phyloP scores from a whole-genome alignment of 805 yeast species.

The Citeromyces nyonsensis region DNA sequence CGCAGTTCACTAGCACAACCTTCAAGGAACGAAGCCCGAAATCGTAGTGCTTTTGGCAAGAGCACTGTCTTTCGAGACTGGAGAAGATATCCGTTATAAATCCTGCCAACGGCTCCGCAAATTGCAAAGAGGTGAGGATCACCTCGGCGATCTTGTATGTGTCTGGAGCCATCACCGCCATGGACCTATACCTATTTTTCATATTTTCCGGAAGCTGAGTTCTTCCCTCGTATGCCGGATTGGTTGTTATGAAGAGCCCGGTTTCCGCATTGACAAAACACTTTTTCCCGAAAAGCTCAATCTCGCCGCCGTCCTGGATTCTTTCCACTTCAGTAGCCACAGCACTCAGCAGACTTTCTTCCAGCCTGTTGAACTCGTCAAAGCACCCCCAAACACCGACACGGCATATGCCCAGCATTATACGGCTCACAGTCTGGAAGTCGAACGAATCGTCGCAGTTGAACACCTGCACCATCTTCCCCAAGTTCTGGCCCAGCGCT shows the following conservation, averaged over 20 bases:
- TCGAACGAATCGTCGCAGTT: conserved; percentile 88
- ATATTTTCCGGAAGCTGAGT: conserved; percentile 74
- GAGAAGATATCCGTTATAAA: conserved; percentile 39
- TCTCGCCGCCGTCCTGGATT: conserved; percentile 32
- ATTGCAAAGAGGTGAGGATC: conserved; percentile 61
- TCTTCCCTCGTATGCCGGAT: conserved; percentile 81
- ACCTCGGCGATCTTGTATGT: conserved; percentile 52
- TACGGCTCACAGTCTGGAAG: conserved; percentile 60
- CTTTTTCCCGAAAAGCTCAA: conserved; percentile 26
- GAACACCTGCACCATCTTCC: conserved; percentile 72
- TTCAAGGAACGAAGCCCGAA: conserved; percentile 82
- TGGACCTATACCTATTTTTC: conserved; percentile 61
- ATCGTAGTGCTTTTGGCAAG: conserved; percentile 66
- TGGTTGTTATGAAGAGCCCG: conserved; percentile 82
- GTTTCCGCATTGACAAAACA: conserved; percentile 27
- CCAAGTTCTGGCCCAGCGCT: conserved; percentile 66
- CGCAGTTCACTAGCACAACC: conserved; percentile 44
- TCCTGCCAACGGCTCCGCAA: conserved; percentile 30
- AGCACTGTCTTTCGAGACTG: conserved; percentile 20
- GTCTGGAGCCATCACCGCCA: conserved; percentile 66
- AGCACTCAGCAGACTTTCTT: conserved; percentile 60
- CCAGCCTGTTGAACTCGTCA: conserved; percentile 84
- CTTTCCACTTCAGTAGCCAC: conserved; percentile 67
- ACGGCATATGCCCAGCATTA: conserved; percentile 63
- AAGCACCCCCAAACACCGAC: conserved; percentile 94